Conservation (phyloP, 768 basidiomycete genomes). For the Amanita pallidorosea region DNA sequence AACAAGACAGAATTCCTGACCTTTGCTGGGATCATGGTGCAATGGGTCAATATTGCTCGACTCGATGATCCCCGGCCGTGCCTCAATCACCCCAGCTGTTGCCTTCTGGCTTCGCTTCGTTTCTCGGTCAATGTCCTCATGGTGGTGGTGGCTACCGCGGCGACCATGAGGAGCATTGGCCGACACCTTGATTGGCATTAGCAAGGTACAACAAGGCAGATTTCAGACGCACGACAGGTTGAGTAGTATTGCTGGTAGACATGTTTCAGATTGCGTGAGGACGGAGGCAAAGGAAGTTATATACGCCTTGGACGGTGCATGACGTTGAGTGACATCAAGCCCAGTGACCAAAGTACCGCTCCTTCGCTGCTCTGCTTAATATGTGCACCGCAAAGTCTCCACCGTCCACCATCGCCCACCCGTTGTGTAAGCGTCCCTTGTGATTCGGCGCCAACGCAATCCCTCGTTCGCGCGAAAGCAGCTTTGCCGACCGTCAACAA, state of each 20-base stretch:
- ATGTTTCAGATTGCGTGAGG: background rate
- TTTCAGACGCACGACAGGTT: constrained; percentile 31
- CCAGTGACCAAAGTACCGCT: constrained; percentile 49
- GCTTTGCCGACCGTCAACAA: constrained; percentile 23
- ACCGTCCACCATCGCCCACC: constrained; percentile 80
- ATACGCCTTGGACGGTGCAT: background rate
- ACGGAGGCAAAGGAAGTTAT: background rate
- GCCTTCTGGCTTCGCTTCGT: constrained; percentile 28
- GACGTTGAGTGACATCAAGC: constrained; percentile 11
- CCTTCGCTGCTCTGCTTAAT: constrained; percentile 51
- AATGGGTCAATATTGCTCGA: constrained; percentile 41
- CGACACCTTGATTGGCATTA: background rate
- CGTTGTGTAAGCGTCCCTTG: constrained; percentile 48
- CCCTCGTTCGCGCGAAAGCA: constrained; percentile 47
- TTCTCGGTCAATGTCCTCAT: constrained; percentile 21
- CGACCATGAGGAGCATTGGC: background rate
- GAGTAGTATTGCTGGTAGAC: background rate
- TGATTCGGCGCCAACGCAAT: constrained; percentile 53
- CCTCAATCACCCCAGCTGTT: constrained; percentile 39
- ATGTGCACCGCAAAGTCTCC: constrained; percentile 76
- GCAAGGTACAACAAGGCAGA: background rate
- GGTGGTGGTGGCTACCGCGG: background rate
- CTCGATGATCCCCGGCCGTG: constrained; percentile 47
- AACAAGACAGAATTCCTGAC: constrained; percentile 7
- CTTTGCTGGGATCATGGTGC: constrained; percentile 31